These are phyloP conservation scores for Fusarium tupiense DNA, from an alignment of 2,329 filamentous ascomycete genomes.

Conservation along the genomic window DNA sequence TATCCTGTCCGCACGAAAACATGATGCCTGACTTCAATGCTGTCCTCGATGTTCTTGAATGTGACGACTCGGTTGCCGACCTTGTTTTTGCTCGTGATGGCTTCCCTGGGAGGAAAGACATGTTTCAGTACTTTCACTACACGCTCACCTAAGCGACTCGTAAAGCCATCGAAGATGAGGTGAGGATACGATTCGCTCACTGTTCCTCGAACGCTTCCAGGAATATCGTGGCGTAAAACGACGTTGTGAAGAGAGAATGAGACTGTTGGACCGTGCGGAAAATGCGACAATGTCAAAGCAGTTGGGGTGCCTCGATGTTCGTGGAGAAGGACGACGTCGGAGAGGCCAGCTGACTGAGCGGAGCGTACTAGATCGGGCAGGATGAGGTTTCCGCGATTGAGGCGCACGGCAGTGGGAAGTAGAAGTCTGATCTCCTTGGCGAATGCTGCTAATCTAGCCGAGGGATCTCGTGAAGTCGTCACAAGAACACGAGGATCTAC, in stretches of 20 bases:
- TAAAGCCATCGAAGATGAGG: slow-evolving; percentile 95
- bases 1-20: slow-evolving; percentile 95
- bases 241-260: slow-evolving; percentile 94
- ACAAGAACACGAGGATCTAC: slow-evolving; percentile 90
- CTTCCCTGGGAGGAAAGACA: slow-evolving; percentile 88
- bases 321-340: slow-evolving; percentile 87
- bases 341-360: slow-evolving; percentile 81
- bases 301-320: slow-evolving; percentile 94
- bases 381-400: slow-evolving; percentile 92
- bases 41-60: slow-evolving; percentile 93
- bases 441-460: slow-evolving; percentile 85
- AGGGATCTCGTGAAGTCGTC: slow-evolving; percentile 90
- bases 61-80: slow-evolving; percentile 90
- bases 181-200: slow-evolving; percentile 94
- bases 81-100: slow-evolving; percentile 75
- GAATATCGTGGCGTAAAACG: slow-evolving; percentile 90
- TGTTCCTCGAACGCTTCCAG: slow-evolving; percentile 84
- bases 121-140: slow-evolving; percentile 94
- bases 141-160: slow-evolving; percentile 79
- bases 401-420: slow-evolving; percentile 83
- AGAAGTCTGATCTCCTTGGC: slow-evolving; percentile 90
- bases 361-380: slow-evolving; percentile 85
- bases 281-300: slow-evolving; percentile 85
- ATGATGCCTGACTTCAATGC: slow-evolving; percentile 83
- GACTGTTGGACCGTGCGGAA: slow-evolving; percentile 82